Base-by-base conservation (phyloP, 2,329 filamentous ascomycete species). In the Aureobasidium sp. region DNA sequence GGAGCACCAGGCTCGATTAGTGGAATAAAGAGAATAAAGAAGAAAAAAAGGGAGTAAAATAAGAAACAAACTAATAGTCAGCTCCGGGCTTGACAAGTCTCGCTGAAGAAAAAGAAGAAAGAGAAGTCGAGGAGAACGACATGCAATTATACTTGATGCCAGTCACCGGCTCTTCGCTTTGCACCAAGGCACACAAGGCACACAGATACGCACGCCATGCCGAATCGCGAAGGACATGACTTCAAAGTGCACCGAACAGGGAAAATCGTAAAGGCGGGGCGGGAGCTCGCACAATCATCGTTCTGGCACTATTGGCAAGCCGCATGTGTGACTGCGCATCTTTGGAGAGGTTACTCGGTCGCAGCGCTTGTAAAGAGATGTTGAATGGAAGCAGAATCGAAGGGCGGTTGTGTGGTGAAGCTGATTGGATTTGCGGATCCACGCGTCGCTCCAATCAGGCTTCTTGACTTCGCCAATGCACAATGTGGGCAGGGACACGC, bases 61-160 rank as follows among this genome's bases (percentile, higher is more conserved):
- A 70, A 21, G 21, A 74, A 74, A 75, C 75, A 74, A 74, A 73
- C 75, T 71, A 76, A 76, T 69, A 75, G 72, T 74, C 77, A 79
- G 75, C 76, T 79, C 78, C 77, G 68, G 68, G 73, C 68, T 78
- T 78, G 73, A 78, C 76, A 78, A 69, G 75, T 57, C 78, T 80
- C 79, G 77, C 77, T 80, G 76, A 74, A 76, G 54, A 75, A 58
- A 54, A 62, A 77, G 70, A 72, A 69, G 72, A 72, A 69, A 64
- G 68, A 68, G 69, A 62, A 48, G 16, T 57, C 36, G 14, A 57
- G 57, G 62, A 66, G 62, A 63, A 68, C 64, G 64, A 14, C 21
- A 63, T 30, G 59, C 25, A 32, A 50, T 36, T 63, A 63, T 64
- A 63, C 62, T 64, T 62, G 21, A 64, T 66, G 63, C 55, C 41